Conservation (phyloP, 2,329 filamentous ascomycete genomes). For the Fusarium verticillioides region DNA sequence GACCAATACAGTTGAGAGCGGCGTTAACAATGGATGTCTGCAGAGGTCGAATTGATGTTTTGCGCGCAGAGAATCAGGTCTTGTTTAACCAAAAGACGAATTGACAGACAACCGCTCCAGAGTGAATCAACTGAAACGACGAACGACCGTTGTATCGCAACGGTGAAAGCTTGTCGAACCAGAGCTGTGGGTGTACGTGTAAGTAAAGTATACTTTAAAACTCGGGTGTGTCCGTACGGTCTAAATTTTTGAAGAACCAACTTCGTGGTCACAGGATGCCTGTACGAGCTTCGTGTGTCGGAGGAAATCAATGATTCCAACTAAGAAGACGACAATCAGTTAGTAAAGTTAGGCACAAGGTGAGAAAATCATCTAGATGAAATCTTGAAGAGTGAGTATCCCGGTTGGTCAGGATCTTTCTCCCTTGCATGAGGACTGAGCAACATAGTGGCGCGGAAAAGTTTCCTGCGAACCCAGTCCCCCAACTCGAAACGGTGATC, state of each 20-base stretch:
- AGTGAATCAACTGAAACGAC: constrained; percentile 11
- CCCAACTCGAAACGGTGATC: background rate
- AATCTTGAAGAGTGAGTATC: constrained; percentile 30
- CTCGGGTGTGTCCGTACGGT: constrained; percentile 23
- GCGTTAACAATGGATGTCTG: constrained; percentile 4
- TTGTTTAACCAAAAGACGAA: background rate
- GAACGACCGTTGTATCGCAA: constrained; percentile 30
- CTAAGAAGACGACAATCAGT: constrained; percentile 32
- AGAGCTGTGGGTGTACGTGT: constrained; percentile 27
- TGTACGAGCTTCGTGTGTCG: constrained; percentile 10
- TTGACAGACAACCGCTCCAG: background rate
- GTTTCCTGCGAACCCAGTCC: constrained; percentile 23
- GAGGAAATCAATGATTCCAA: constrained; percentile 12
- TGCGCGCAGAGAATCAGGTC: background rate
- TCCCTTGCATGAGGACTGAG: constrained; percentile 36
- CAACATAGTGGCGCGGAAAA: constrained; percentile 23
- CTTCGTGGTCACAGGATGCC: constrained; percentile 31
- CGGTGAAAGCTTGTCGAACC: constrained; percentile 26
- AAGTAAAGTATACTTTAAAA: constrained; percentile 14
- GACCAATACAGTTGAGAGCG: constrained; percentile 29
- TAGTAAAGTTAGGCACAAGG: constrained; percentile 31
- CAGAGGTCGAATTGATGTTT: constrained; percentile 16
- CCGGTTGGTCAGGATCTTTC: constrained; percentile 25
- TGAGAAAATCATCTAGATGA: constrained; percentile 23
- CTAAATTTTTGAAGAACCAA: constrained; percentile 9